A percentile compares a stretch with the other conserved stretches of the same genome.
Conservation (phyloP, 768 basidiomycete species). For the Psilocybe azurescens region DNA sequence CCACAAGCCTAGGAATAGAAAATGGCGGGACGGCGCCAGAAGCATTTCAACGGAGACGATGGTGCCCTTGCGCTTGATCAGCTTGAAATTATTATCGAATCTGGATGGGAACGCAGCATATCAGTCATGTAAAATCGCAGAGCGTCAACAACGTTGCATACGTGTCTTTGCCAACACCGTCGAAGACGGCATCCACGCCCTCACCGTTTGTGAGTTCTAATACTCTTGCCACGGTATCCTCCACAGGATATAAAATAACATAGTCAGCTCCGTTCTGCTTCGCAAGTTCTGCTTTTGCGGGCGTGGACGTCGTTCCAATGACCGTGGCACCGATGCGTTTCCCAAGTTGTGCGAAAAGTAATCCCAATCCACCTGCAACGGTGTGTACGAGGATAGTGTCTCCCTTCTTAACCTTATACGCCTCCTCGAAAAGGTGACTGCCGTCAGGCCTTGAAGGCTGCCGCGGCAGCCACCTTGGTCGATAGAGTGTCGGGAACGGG, state of each 20-base stretch:
- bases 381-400: conserved; percentile 89
- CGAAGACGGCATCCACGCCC: conserved; percentile 87
- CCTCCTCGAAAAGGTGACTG: conserved; percentile 81
- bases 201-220: conserved; percentile 77
- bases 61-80: conserved; percentile 87
- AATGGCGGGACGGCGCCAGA: conserved; percentile 85
- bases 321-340: conserved; percentile 82
- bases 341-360: conserved; percentile 70
- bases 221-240: conserved; percentile 76
- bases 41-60: conserved; percentile 89
- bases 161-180: conserved; percentile 98
- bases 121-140: neutral
- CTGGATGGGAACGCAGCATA: conserved; percentile 36
- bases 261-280: conserved; percentile 82
- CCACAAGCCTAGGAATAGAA: conserved; percentile 68
- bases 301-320: conserved; percentile 90
- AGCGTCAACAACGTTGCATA: conserved; percentile 41
- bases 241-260: conserved; percentile 81
- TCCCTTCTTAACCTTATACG: conserved; percentile 80
- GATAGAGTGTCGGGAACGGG: conserved; percentile 70
- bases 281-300: conserved; percentile 83
- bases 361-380: conserved; percentile 87
- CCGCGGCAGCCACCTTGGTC: conserved; percentile 67
- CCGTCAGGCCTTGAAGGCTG: conserved; percentile 81
- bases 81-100: conserved; percentile 80